Evolutionary conservation across 805 yeast genomes (phyloP).

Genomic region (Monosporozyma solicola): DNA sequence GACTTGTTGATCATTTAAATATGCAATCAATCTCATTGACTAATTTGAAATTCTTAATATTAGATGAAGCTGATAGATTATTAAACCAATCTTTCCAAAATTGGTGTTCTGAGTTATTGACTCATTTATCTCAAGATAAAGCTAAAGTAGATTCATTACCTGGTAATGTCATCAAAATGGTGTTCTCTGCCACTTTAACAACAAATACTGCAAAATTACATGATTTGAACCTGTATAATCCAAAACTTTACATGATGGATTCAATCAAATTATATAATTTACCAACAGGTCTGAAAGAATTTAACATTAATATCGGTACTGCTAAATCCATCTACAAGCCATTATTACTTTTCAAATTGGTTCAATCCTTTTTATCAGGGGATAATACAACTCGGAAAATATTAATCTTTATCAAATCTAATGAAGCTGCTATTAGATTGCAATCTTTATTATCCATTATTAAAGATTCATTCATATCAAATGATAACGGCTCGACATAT

Average conservation of each 20-base stretch:
- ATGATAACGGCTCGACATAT: conserved; percentile 1
- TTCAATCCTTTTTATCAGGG: neutral
- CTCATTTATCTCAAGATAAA: conserved; percentile 31
- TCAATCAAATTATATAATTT: conserved; percentile 55
- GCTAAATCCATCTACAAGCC: conserved; percentile 56
- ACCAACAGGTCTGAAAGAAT: conserved; percentile 46
- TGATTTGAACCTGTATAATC: conserved; percentile 56
- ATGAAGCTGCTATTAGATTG: conserved; percentile 80
- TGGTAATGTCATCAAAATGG: conserved; percentile 48
- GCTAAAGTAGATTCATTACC: conserved; percentile 17
- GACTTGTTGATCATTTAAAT: conserved; percentile 66
- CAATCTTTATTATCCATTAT: conserved; percentile 39
- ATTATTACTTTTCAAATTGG: conserved; percentile 50
- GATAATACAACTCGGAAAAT: conserved; percentile 6
- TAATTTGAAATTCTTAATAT: conserved; percentile 51
- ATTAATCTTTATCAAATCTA: conserved; percentile 33
- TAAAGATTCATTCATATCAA: conserved; percentile 3
- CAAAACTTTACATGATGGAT: conserved; percentile 60
- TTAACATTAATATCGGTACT: conserved; percentile 29
- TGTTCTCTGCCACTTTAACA: conserved; percentile 89
- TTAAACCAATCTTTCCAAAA: conserved; percentile 87
- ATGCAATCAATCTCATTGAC: conserved; percentile 37
- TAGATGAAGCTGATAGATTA: conserved; percentile 77
- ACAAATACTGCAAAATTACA: conserved; percentile 85
- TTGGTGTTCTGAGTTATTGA: conserved; percentile 61